A percentile compares a stretch with the other conserved stretches of the same genome.
Conservation (phyloP, 106 monocot species). For the Phalaenopsis equestris region DNA sequence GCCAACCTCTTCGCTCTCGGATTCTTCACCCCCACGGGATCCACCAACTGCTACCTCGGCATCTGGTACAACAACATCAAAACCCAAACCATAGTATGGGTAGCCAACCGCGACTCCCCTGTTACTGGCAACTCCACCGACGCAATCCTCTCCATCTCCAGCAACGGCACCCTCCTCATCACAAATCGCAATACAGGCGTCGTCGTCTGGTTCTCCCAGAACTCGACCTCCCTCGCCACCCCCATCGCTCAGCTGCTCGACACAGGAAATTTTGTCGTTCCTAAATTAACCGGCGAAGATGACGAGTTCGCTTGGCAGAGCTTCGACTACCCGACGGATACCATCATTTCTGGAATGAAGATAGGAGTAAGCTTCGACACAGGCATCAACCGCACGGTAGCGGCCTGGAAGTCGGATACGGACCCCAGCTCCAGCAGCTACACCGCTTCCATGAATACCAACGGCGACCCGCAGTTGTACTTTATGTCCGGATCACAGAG, state of each 20-base stretch:
- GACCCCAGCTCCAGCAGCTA: neutral
- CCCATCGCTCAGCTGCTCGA: neutral
- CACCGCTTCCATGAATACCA: neutral
- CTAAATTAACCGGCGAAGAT: neutral
- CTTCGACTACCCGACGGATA: neutral
- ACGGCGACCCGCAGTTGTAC: constrained; percentile 5
- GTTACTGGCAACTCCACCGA: neutral
- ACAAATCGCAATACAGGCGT: neutral
- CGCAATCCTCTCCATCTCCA: neutral
- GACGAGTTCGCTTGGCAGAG: neutral
- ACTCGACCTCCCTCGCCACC: neutral
- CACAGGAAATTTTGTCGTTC: constrained; percentile 23
- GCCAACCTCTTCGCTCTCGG: constrained; percentile 28
- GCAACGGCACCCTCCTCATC: neutral
- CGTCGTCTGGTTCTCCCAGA: neutral
- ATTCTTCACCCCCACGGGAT: constrained; percentile 25
- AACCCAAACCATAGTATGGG: constrained; percentile 1
- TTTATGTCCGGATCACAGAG: constrained; percentile 3
- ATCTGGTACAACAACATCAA: constrained; percentile 8
- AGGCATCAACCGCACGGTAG: neutral
- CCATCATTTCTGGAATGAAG: neutral
- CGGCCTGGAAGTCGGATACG: neutral
- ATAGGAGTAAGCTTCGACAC: neutral
- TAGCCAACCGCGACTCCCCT: constrained; percentile 8
- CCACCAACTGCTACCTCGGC: neutral